Conservation (phyloP, 2,329 filamentous ascomycete genomes). For the Erysiphe pulchra region DNA sequence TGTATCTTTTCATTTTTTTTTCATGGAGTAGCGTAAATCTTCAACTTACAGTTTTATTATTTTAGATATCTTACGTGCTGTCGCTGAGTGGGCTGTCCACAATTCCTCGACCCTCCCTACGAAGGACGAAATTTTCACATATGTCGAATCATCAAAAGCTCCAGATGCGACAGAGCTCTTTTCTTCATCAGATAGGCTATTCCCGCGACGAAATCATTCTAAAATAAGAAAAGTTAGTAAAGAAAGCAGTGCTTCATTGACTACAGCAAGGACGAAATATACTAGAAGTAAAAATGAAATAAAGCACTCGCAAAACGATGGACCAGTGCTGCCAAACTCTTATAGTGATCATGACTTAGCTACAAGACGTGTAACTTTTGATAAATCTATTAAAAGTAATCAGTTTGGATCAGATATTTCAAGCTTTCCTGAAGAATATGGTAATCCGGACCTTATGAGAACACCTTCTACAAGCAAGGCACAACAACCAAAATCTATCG, state of each 20-base stretch:
- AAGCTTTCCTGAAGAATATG: too few species aligned
- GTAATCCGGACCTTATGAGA: neutral
- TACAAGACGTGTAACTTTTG: too few species aligned
- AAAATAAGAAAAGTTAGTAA: neutral
- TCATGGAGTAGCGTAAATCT: neutral
- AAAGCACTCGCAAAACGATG: too few species aligned
- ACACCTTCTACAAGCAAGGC: neutral
- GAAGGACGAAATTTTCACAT: neutral
- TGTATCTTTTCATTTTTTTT: neutral
- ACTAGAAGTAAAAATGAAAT: too few species aligned
- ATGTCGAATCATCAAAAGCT: neutral
- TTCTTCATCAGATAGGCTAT: neutral
- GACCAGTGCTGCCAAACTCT: too few species aligned
- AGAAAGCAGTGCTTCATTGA: neutral
- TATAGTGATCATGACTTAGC: too few species aligned
- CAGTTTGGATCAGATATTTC: too few species aligned
- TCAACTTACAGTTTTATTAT: neutral
- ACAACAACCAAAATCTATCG: neutral
- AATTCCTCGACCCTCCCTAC: neutral
- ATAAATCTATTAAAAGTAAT: too few species aligned
- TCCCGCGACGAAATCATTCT: neutral
- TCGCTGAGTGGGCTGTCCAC: neutral
- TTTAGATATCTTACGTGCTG: slow-evolving; percentile 1
- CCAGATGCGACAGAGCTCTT: neutral
- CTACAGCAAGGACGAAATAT: too few species aligned